phyloP scores from a whole-genome alignment of 176 grass and related monocot genomes.

The Oryza officinalis region DNA sequence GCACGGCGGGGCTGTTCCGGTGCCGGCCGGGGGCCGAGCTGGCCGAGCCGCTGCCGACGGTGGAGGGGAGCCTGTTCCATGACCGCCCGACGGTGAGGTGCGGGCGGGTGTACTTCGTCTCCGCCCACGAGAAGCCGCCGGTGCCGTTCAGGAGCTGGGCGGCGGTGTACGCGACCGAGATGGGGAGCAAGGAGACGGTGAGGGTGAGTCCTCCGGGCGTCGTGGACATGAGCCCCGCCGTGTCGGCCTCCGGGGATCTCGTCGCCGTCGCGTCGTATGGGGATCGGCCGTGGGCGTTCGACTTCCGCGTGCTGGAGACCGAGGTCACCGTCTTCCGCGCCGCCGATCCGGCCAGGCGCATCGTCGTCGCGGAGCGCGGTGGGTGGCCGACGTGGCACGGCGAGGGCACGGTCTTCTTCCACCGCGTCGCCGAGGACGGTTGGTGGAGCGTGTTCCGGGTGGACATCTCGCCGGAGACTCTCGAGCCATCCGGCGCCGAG shows the following conservation, averaged over 20 bases:
- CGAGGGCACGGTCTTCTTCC: constrained; percentile 67
- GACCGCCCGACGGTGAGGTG: constrained; percentile 68
- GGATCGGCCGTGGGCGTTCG: constrained; percentile 60
- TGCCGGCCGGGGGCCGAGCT: constrained; percentile 9
- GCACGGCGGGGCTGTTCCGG: constrained; percentile 56
- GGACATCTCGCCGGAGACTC: constrained; percentile 51
- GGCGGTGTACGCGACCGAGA: constrained; percentile 58
- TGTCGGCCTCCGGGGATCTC: constrained; percentile 55
- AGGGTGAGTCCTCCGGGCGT: constrained; percentile 52
- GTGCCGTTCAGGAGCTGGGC: constrained; percentile 75
- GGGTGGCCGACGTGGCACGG: constrained; percentile 89
- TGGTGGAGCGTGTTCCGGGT: constrained; percentile 90
- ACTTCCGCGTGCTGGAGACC: constrained; percentile 74
- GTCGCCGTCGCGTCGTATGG: constrained; percentile 90
- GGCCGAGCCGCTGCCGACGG: constrained; percentile 47
- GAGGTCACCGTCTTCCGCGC: constrained; percentile 72
- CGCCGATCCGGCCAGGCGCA: constrained; percentile 46
- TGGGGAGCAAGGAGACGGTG: constrained; percentile 9
- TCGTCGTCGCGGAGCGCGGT: constrained; percentile 36
- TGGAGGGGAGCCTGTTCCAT: constrained; percentile 65
- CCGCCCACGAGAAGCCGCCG: constrained; percentile 58
- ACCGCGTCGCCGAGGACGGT: constrained; percentile 77
- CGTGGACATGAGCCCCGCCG: constrained; percentile 86
- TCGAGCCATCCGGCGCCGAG: constrained; percentile 33
- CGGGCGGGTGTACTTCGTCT: constrained; percentile 65